Evolutionary conservation across 139 green algal genomes (phyloP), one percentile per base, ranked within the genome.

Genomic region (Haematococcus sp.): DNA sequence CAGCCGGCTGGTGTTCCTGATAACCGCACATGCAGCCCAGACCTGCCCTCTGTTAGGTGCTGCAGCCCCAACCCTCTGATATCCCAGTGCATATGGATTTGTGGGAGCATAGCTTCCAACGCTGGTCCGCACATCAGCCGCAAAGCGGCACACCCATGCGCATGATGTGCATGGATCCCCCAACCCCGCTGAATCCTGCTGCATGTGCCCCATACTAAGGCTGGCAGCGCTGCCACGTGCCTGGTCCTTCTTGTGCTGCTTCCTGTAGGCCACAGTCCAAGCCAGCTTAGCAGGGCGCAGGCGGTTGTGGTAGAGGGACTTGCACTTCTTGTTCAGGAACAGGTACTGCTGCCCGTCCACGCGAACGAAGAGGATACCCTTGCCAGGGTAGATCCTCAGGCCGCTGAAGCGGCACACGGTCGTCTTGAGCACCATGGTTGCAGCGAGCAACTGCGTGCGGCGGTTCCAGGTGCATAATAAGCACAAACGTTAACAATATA

Each of bases 211-310:
- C 11, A 7, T 49, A 11, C 11, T 49, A 11, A 7, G 7, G 7
- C 40, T 11, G 11, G 40, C 40, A 7, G 11, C 7, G 11, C 11
- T 7, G 49, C 15, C 63, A 27, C 71, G 15, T 35, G 89, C 82
- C 85, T 88, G 84, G 77, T 94, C 94, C 91, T 98, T 98, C 86
- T 97, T 97, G 92, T 98, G 95, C 82, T 88, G 79, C 89, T 98
- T 98, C 58, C 84, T 87, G 91, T 98, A 99, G 16, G 81, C 79
- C 16, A 75, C 81, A 32, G 95, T 99, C 96, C 96, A 99, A 46
- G 91, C 91, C 55, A 99, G 87, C 91, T 99, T 99, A 52, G 94
- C 91, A n/a, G 96, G 92, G 51, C 93, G 84, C 79, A 97, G 89
- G 52, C 91, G 86, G 81, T 97, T 92, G 85, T 95, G 85, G 87